Evolutionary conservation across 179 eudicot genomes (phyloP).

Genomic region (Nepenthes alata): DNA sequence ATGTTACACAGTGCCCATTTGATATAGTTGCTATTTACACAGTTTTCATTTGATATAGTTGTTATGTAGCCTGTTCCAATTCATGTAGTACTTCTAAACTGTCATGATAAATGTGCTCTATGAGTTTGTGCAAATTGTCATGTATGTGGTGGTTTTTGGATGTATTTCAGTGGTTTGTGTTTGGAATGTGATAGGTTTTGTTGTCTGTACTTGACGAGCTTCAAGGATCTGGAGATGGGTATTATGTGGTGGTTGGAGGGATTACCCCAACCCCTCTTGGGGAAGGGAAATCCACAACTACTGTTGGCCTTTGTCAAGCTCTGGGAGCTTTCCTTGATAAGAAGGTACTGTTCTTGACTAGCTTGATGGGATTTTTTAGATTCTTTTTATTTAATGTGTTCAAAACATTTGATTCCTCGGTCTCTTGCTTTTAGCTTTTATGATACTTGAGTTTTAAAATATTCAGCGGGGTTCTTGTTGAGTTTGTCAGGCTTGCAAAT

Average conservation of each 20-base stretch:
- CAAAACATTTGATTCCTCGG: no score
- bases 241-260: conserved; percentile 97
- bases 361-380: no score
- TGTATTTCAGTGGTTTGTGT: not conserved
- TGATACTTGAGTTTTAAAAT: no score
- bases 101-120: not conserved
- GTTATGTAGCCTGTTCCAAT: no score
- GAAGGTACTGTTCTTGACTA: conserved; percentile 34
- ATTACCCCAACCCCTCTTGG: conserved; percentile 98
- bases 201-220: conserved; percentile 68
- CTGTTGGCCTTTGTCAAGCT: conserved; percentile 96
- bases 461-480: no score
- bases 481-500: no score
- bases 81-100: not conserved
- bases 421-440: no score
- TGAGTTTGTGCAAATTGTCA: not conserved
- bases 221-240: conserved; percentile 60
- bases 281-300: conserved; percentile 95
- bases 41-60: no score
- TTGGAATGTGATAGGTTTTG: conserved; percentile 40
- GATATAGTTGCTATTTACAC: no score
- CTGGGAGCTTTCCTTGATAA: conserved; percentile 93
- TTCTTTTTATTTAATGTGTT: no score
- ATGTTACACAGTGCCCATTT: no score
- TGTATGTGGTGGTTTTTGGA: not conserved